Evolutionary conservation across 495 filamentous ascomycete species (phyloP).

Genomic region (Friedmanniomyces simplex): DNA sequence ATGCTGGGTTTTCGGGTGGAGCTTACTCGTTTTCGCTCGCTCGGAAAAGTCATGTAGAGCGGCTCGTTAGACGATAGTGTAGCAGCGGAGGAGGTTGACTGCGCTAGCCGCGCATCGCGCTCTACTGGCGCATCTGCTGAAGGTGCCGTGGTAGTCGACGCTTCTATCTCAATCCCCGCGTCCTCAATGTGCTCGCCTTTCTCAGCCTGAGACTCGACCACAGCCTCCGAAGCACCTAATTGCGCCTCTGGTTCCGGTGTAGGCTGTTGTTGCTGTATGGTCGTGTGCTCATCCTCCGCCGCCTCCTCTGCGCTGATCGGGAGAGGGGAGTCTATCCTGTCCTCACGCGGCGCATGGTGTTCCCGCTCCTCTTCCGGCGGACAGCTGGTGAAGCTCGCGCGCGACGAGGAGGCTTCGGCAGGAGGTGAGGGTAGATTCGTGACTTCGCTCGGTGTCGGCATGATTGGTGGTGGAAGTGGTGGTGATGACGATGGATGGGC

Average conservation of each 20-base stretch:
- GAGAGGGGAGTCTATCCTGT: neutral
- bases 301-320: neutral
- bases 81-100: constrained; percentile 1
- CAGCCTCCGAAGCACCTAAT: neutral
- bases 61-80: constrained; percentile 3
- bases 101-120: constrained; percentile 12
- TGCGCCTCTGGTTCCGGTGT: constrained; percentile 8
- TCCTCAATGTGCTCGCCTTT: constrained; percentile 22
- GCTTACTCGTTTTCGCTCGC: constrained; percentile 6
- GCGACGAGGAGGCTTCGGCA: constrained; percentile 36
- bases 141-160: constrained; percentile 24
- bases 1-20: neutral
- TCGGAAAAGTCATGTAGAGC: constrained; percentile 9
- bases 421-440: constrained; percentile 35
- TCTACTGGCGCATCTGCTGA: constrained; percentile 22
- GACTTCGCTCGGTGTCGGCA: constrained; percentile 51
- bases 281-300: neutral
- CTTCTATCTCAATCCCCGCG: constrained; percentile 25
- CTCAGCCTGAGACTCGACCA: neutral
- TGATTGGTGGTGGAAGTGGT: constrained; percentile 37
- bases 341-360: constrained; percentile 7
- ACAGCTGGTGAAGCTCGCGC: constrained; percentile 44
- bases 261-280: constrained; percentile 4
- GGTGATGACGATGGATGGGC: neutral
- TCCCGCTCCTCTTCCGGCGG: constrained; percentile 41